Percentiles rank a stretch among this genome's conserved stretches.
Evolutionary conservation across 75 land plant species (phyloP).

Genomic region (Sequoiadendron giganteum): DNA sequence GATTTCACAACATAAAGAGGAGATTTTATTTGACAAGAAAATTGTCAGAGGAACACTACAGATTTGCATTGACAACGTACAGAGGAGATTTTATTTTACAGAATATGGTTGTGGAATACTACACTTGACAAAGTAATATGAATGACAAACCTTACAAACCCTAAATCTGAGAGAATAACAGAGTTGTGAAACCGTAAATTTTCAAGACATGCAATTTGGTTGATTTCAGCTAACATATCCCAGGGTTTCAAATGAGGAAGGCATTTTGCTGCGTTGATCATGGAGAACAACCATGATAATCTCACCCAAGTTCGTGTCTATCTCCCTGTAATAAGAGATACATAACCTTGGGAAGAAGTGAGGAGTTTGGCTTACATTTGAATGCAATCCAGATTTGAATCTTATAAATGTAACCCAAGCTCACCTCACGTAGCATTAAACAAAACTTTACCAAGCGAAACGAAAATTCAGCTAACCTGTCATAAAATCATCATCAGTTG

Average conservation of each 20-base stretch:
- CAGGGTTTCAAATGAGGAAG: background rate
- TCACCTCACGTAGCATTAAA: background rate
- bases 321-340: background rate
- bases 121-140: background rate
- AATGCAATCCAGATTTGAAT: background rate
- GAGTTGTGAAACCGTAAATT: background rate
- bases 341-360: no score
- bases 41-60: background rate
- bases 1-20: no score
- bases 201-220: background rate
- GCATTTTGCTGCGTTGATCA: background rate
- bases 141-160: background rate
- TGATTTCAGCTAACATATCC: background rate
- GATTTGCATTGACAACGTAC: background rate
- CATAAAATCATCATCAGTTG: constrained; percentile 6
- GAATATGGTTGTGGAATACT: background rate
- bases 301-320: background rate
- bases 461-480: background rate
- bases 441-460: background rate
- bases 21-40: no score
- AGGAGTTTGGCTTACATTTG: background rate
- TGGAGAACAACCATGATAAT: background rate
- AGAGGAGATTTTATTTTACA: background rate
- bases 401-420: background rate
- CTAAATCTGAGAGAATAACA: background rate